These are phyloP conservation scores for Castanea mollissima DNA, from an alignment of 306 rosid genomes.

Conservation along the genomic window DNA sequence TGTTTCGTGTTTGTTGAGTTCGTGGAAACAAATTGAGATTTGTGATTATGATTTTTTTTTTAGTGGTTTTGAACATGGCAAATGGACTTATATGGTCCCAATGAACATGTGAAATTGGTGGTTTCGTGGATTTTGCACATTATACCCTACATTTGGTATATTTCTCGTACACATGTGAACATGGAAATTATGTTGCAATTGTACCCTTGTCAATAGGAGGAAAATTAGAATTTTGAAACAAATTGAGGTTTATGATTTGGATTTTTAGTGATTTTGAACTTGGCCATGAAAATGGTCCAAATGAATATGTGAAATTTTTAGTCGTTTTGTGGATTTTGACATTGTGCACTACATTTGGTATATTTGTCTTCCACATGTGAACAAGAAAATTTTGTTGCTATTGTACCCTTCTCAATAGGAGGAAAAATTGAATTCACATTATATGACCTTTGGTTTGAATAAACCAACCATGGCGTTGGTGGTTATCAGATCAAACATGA, in stretches of 20 bases:
- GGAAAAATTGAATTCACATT: no score
- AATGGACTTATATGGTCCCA: slow-evolving; percentile 9
- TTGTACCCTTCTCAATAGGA: not conserved
- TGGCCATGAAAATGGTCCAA: slow-evolving; percentile 37
- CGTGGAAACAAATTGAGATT: slow-evolving; percentile 33
- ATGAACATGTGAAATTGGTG: not conserved
- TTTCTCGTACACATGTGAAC: not conserved
- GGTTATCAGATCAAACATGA: no score
- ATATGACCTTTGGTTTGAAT: no score
- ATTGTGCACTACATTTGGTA: slow-evolving; percentile 1
- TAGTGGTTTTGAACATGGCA: slow-evolving; percentile 53
- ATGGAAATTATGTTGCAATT: not conserved
- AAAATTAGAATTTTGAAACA: slow-evolving; percentile 1
- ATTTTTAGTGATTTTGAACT: slow-evolving; percentile 44
- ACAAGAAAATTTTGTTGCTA: not conserved
- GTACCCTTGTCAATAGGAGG: not conserved
- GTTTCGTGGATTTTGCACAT: slow-evolving; percentile 21
- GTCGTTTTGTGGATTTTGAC: slow-evolving; percentile 15
- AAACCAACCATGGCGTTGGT: no score
- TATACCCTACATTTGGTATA: slow-evolving; percentile 3
- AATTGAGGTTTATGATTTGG: slow-evolving; percentile 35
- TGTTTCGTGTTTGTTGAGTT: slow-evolving; percentile 1
- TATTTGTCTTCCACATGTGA: not conserved
- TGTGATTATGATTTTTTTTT: slow-evolving; percentile 28
- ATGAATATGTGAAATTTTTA: not conserved